phyloP scores from a whole-genome alignment of 83 land plant genomes.

The Isoetes engelmannii region DNA sequence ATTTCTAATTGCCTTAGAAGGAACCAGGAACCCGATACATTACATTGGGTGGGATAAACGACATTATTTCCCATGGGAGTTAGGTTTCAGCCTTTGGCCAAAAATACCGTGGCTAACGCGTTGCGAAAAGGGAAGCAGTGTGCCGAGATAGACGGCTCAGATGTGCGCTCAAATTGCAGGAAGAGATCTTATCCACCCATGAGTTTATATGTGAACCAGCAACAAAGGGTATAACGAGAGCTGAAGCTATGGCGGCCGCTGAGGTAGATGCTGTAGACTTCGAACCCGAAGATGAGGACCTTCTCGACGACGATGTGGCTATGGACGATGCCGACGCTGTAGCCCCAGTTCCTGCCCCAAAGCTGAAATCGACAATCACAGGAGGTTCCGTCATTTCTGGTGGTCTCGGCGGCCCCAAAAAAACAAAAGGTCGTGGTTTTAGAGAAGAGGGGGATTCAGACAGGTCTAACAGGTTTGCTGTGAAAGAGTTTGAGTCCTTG shows the following conservation, averaged over 20 bases:
- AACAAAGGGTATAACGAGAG: too few relatives aligned
- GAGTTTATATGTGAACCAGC: too few relatives aligned
- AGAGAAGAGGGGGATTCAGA: conserved; percentile 63
- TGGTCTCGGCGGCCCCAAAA: conserved; percentile 40
- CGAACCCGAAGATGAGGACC: conserved; percentile 81
- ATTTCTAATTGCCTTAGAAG: too few relatives aligned
- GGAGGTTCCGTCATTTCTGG: conserved; percentile 15
- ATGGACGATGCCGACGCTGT: conserved; percentile 51
- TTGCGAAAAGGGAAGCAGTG: too few relatives aligned
- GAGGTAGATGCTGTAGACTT: conserved; percentile 82
- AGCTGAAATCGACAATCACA: conserved; percentile 78
- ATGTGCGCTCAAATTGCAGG: too few relatives aligned
- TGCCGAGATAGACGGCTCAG: too few relatives aligned
- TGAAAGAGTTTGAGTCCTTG: conserved; percentile 70
- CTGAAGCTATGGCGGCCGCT: conserved; percentile 38
- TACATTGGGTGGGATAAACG: too few relatives aligned
- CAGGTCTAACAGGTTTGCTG: conserved; percentile 58
- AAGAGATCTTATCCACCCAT: too few relatives aligned
- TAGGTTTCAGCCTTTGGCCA: too few relatives aligned
- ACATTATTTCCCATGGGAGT: too few relatives aligned
- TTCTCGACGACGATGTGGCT: conserved; percentile 79
- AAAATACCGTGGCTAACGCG: too few relatives aligned
- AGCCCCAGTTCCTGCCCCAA: conserved; percentile 50
- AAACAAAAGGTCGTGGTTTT: conserved; percentile 96
- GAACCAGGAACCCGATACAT: too few relatives aligned